These are phyloP conservation scores for Chytriomyces hyalinus DNA, from an alignment of 192 early-diverging fungal genomes.

Conservation along the genomic window DNA sequence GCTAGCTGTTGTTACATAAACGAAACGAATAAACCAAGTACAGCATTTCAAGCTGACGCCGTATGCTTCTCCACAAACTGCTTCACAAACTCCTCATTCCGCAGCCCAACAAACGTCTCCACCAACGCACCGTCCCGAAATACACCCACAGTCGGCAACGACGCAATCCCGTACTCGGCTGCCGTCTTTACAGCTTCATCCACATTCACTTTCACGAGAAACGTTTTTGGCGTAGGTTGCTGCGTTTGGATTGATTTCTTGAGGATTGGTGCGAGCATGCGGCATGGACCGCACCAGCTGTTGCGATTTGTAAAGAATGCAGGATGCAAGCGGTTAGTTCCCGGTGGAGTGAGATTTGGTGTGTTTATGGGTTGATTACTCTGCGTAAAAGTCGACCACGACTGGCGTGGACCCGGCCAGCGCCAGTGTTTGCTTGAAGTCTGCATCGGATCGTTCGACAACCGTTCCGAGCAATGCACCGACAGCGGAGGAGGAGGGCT, in stretches of 20 bases:
- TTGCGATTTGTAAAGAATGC: neutral
- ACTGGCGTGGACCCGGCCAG: conserved; percentile 65
- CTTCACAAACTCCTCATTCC: conserved; percentile 55
- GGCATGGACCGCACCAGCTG: conserved; percentile 88
- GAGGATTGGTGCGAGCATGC: conserved; percentile 73
- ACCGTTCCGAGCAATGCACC: conserved; percentile 46
- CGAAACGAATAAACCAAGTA: too few species aligned
- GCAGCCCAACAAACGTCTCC: conserved; percentile 72
- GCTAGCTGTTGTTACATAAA: too few species aligned
- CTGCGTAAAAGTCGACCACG: conserved; percentile 82
- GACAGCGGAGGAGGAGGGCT: too few species aligned
- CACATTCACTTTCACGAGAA: conserved; percentile 78
- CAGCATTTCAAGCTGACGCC: too few species aligned
- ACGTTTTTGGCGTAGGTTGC: conserved; percentile 59
- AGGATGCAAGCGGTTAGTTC: neutral
- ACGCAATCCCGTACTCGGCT: conserved; percentile 65
- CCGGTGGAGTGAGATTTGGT: neutral
- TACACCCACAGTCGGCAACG: conserved; percentile 76
- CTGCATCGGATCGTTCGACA: conserved; percentile 62
- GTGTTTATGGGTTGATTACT: conserved; percentile 47
- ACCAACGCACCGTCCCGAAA: conserved; percentile 70
- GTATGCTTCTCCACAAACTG: conserved; percentile 54
- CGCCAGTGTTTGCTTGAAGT: conserved; percentile 64
- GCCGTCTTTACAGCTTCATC: conserved; percentile 71
- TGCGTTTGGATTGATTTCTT: conserved; percentile 61